Base-by-base conservation (phyloP, 352 stramenopile species). In the Detonula confervacea region DNA sequence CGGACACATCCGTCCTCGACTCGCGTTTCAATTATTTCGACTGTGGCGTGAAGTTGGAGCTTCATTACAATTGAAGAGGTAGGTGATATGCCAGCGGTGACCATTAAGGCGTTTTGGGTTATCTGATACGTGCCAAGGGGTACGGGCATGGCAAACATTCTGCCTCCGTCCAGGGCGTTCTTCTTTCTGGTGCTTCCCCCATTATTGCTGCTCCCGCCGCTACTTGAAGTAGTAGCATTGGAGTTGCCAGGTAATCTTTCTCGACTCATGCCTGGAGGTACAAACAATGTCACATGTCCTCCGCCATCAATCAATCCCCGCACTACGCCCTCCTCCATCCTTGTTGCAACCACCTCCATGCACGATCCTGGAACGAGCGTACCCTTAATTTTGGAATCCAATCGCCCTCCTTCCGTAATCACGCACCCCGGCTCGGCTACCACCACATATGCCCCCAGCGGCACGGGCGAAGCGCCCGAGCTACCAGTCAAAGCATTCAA, bases 111-210 rank as follows among this genome's bases (percentile, higher is more conserved):
- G 71, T 47, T 47, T 42, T 64, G 49, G 20, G 77, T 37, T 33
- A 69, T 73, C 61, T 74, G 66, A 46, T 77, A 78, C 0, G 67
- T 78, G 52, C 74, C 76, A 12, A 83, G 49, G 4, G 76, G 68
- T 3, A 83, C 76, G 5, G 67, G 76, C 76, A 83, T 83, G 39
- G 68, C 67, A 65, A 74, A 77, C 67, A 78, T 77, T 52, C 42
- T 56, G 22, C 60, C 75, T 7, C 60, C 60, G 29, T 69, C 42
- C 0, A 22, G 30, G 2, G 16, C 42, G 22, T 24, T 22, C 8
- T 27, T 29, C 8, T 25, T 55, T 3, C 3, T 29, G 25, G 22
- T 30, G 14, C 29, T 29, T 47, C 35, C 66, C 35, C 49, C 46
- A 12, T 14, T 24, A 37, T 29, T 29, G 42, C 14, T 35, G 30